These are phyloP conservation scores for Corinectria fuckeliana DNA, from an alignment of 2,329 filamentous ascomycete species.

Conservation along the genomic window DNA sequence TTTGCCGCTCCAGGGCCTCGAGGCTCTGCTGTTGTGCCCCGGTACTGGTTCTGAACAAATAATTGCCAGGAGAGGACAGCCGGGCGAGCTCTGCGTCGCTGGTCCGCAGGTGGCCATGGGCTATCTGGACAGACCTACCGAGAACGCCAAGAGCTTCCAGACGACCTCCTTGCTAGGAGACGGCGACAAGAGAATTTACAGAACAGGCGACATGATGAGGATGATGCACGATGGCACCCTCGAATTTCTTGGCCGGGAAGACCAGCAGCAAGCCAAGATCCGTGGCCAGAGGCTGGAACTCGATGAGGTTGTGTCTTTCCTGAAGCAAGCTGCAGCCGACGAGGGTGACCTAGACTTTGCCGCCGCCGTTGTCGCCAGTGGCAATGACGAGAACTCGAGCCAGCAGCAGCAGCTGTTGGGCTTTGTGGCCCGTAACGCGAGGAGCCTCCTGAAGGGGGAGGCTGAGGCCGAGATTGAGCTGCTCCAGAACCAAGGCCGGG, in stretches of 20 bases:
- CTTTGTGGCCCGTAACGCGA: neutral
- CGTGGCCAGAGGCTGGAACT: conserved; percentile 11
- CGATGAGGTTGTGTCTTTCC: neutral
- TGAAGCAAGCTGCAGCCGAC: neutral
- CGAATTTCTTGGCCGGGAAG: conserved; percentile 20
- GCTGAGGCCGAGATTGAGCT: neutral
- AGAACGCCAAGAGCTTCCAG: conserved; percentile 9
- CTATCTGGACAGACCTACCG: conserved; percentile 46
- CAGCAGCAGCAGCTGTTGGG: neutral
- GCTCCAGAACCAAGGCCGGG: neutral
- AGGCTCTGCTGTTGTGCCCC: neutral
- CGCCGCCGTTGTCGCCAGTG: neutral
- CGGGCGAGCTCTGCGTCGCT: conserved; percentile 54
- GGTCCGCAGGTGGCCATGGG: conserved; percentile 53
- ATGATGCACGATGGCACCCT: conserved; percentile 25
- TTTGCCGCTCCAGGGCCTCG: neutral
- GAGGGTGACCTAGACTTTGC: neutral
- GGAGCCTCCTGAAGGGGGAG: neutral
- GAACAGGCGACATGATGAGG: conserved; percentile 26
- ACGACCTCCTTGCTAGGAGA: conserved; percentile 9
- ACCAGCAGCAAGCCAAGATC: conserved; percentile 26
- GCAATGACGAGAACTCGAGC: neutral
- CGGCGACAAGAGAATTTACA: conserved; percentile 17
- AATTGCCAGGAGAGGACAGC: conserved; percentile 27
- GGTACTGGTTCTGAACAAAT: conserved; percentile 2